Conservation (phyloP, 805 yeast genomes). For the Myxozyma neglecta region DNA sequence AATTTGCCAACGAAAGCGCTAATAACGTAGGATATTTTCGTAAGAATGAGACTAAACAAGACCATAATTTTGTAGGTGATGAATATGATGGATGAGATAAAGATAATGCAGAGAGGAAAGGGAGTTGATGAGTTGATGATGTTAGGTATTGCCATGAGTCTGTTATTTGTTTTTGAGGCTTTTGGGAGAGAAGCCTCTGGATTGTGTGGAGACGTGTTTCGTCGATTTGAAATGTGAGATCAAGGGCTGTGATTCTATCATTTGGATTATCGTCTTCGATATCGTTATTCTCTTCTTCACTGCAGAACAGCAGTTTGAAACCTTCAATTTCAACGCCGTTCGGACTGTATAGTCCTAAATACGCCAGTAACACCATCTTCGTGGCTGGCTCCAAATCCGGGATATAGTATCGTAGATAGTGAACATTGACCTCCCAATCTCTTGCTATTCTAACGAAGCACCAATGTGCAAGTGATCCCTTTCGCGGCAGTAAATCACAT, state of each 20-base stretch:
- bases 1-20: constrained; percentile 28
- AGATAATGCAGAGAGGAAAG: constrained; percentile 29
- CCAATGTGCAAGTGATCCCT: constrained; percentile 24
- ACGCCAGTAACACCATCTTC: constrained; percentile 28
- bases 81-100: constrained; percentile 24
- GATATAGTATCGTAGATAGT: constrained; percentile 22
- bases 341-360: constrained; percentile 24
- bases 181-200: constrained; percentile 58
- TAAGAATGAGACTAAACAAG: constrained; percentile 19
- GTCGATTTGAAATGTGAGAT: constrained; percentile 27
- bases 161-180: constrained; percentile 77
- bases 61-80: constrained; percentile 30
- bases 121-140: constrained; percentile 65
- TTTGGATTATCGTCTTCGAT: constrained; percentile 20
- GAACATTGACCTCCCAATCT: constrained; percentile 30
- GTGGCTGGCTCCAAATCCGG: constrained; percentile 22
- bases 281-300: neutral
- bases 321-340: constrained; percentile 21
- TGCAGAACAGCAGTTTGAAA: constrained; percentile 21
- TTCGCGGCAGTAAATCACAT: constrained; percentile 20
- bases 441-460: constrained; percentile 22
- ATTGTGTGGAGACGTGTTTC: constrained; percentile 13
- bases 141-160: constrained; percentile 76
- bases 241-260: constrained; percentile 27
- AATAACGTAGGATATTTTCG: constrained; percentile 17